Base-by-base conservation (phyloP, 2,329 filamentous ascomycete genomes). In the Eutypa lata region DNA sequence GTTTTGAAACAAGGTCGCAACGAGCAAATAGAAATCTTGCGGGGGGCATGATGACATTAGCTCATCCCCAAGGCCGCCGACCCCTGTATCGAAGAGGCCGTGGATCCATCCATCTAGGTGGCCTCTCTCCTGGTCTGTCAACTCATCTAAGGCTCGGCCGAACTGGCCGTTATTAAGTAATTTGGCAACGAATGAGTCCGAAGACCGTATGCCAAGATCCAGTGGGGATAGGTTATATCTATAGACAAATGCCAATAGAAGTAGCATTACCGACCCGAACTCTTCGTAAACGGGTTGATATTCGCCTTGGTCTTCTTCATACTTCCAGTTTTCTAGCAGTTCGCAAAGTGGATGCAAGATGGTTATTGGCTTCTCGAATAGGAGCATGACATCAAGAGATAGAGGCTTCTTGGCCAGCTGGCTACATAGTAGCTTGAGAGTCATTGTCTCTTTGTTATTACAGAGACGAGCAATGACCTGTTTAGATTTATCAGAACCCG, bases 221-320 rank as follows among this genome's bases (percentile, higher is more conserved):
- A 80, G 71, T 6, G 77, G 73, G 0, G 77, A 80, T 10, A 94
- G 75, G 49, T 83, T 81, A 62, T 92, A 93, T 14, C 90, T 85
- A 65, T 90, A 82, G n/a, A 87, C 80, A 57, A 91, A 87, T 0
- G 88, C 87, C 49, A 92, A 71, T 0, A 91, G 78, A 2, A 94
- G 75, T 1, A 94, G 77, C 7, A 94, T 72, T 16, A 92, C 85
- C 0, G 88, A 84, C 1, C 89, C 89, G 59, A 93, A 94, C 61
- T 95, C 90, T 63, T 94, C 90, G 61, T 94, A 94, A 0, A 91
- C 84, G 0, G 89, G 89, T 65, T 93, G 90, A 61, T 91, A 91
- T 65, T 94, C 90, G 50, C 84, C 86, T 70, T 92, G 89, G 60
- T 93, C 89, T 56, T 91, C 89, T 38, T 93, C 90, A 61, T 92